A percentile compares a stretch with the other conserved stretches of the same genome.
phyloP scores from a whole-genome alignment of 2,329 filamentous ascomycete species.

The Penicillium rolfsii region DNA sequence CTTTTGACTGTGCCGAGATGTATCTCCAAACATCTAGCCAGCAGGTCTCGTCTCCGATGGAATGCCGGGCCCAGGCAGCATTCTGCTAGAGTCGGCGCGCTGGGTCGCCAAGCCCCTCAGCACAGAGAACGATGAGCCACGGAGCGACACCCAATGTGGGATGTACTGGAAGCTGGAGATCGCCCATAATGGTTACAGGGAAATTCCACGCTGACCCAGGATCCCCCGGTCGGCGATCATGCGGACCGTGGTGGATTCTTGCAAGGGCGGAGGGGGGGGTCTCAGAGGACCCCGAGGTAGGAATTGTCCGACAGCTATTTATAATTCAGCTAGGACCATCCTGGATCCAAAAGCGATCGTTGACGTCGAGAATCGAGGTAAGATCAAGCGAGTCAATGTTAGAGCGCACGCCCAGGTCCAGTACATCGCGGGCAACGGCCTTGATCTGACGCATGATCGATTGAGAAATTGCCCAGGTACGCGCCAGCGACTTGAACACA shows the following conservation, averaged over 20 bases:
- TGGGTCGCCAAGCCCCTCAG: background rate
- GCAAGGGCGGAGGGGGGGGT: background rate
- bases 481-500: conserved; percentile 68
- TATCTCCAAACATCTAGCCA: background rate
- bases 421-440: conserved; percentile 76
- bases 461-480: conserved; percentile 73
- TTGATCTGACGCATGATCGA: conserved; percentile 73
- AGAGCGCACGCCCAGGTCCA: conserved; percentile 47
- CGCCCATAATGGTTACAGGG: background rate
- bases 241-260: background rate
- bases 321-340: conserved; percentile 30
- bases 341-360: conserved; percentile 40
- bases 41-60: background rate
- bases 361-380: conserved; percentile 37
- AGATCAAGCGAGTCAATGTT: conserved; percentile 42
- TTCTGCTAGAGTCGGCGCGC: background rate
- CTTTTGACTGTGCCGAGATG: background rate
- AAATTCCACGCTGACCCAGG: background rate
- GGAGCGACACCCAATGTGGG: background rate
- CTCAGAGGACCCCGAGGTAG: background rate
- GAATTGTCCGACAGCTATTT: background rate
- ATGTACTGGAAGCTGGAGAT: background rate
- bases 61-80: background rate
- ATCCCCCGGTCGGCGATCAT: background rate
- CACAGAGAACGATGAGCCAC: background rate